A percentile compares a stretch with the other conserved stretches of the same genome.
Evolutionary conservation across 495 filamentous ascomycete genomes (phyloP).

Genomic region (Aspergillus bertholletiae): DNA sequence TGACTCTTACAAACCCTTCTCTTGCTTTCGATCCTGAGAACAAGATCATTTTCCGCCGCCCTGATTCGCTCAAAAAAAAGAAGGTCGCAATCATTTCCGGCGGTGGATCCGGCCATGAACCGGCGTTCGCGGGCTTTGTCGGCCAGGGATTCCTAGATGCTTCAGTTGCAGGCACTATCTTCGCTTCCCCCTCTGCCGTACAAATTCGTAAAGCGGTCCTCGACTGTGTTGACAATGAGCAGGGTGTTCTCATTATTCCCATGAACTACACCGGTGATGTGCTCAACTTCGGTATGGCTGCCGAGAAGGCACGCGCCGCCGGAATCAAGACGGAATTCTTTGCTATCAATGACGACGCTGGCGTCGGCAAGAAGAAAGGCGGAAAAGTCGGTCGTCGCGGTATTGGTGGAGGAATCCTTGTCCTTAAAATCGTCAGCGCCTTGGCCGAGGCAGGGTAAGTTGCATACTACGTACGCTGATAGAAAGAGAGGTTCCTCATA

Average conservation of each 20-base stretch:
- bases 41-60: constrained; percentile 83
- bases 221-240: constrained; percentile 61
- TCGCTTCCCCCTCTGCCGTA: constrained; percentile 82
- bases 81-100: constrained; percentile 84
- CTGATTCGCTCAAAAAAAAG: constrained; percentile 40
- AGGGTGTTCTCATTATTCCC: constrained; percentile 69
- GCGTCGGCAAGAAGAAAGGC: constrained; percentile 75
- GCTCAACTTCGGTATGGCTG: constrained; percentile 90
- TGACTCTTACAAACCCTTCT: constrained; percentile 82
- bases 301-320: constrained; percentile 84
- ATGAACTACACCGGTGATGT: constrained; percentile 77
- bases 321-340: constrained; percentile 86
- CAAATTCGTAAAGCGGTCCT: constrained; percentile 79
- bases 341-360: constrained; percentile 92
- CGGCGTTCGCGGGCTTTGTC: constrained; percentile 73
- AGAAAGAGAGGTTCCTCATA: neutral
- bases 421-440: constrained; percentile 86
- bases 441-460: constrained; percentile 68
- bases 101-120: constrained; percentile 91
- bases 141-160: constrained; percentile 76
- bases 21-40: constrained; percentile 74
- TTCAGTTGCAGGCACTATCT: constrained; percentile 88
- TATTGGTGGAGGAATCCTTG: constrained; percentile 85
- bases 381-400: constrained; percentile 92
- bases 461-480: constrained; percentile 11